These are phyloP conservation scores for Fraxinus sp. DNA, from an alignment of 305 asterid species.

Conservation along the genomic window DNA sequence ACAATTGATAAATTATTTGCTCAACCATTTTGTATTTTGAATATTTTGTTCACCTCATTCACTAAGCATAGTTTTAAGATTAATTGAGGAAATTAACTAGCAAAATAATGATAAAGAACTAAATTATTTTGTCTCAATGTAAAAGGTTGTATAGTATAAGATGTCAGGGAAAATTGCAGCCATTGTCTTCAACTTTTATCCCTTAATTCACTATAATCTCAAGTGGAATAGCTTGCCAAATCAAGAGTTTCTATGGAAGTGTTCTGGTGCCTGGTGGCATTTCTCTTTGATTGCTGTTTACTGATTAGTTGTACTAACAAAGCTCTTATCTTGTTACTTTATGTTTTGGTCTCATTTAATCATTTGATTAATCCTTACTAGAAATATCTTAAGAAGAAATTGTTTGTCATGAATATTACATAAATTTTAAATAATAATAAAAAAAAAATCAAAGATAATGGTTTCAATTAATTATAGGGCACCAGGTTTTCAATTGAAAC, in stretches of 20 bases:
- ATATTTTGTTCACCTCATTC: background rate
- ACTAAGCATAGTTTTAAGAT: background rate
- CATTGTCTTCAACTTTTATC: background rate
- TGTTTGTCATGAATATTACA: background rate
- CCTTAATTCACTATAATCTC: too few species aligned
- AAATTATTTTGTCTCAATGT: background rate
- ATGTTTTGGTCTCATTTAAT: background rate
- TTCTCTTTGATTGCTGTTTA: background rate
- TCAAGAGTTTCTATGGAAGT: background rate
- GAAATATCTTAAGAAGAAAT: background rate
- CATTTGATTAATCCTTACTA: background rate
- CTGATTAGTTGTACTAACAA: too few species aligned
- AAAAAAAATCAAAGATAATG: background rate
- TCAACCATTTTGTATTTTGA: background rate
- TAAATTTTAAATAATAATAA: too few species aligned
- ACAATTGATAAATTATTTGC: background rate
- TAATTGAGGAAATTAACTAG: background rate
- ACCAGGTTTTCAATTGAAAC: background rate
- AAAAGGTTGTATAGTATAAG: background rate
- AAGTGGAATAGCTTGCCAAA: background rate
- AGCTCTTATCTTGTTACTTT: background rate
- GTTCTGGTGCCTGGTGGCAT: background rate
- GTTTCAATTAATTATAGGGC: background rate
- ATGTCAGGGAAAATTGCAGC: background rate
- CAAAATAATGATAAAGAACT: background rate